Evolutionary conservation across 2,329 filamentous ascomycete species (phyloP), one percentile per base, ranked within the genome.

Genomic region (Fusarium metavorans): DNA sequence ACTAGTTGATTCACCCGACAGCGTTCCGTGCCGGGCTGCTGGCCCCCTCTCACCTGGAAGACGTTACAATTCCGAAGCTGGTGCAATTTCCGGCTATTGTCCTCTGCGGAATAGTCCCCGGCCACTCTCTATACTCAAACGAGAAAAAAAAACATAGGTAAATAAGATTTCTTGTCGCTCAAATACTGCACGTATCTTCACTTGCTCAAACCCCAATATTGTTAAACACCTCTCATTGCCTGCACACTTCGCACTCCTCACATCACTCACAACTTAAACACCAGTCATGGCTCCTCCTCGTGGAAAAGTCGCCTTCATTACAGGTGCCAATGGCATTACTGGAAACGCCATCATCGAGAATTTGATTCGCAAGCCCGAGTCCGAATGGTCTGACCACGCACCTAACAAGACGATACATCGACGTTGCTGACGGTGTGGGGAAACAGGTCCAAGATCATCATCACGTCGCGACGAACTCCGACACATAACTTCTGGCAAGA

Each of bases 391-490:
- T 13, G 37, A 20, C 34, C 5, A 6, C 23, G 25, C 6, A 23
- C 3, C 14, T 9, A 13, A 23, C 13, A 13, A 9, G 10, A 9
- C 20, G n/a, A 8, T 16, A 11, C 6, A 6, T 16, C n/a, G 6
- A 39, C 18, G 5, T 37, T 20, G 56, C 54, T 67, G 10, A 68
- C 16, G 8, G 6, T 8, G 6, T 25, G 14, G 25, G 27, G 14
- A 20, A 18, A 18, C 14, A 72, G 67, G 70, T 75, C 72, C 43
- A 75, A 75, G 63, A 75, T 75, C n/a, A 68, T 75, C n/a, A 69
- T 75, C 41, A 75, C 72, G 2, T 75, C 71, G 1, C 39, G 71
- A 18, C 57, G 71, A 11, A 45, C 54, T 23, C 68, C 68, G 11
- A 69, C 57, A 13, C 71, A 75, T 10, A 39, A 25, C 4, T 43